Evolutionary conservation across 148 eudicot species (phyloP).

Genomic region (Cornus kousa): DNA sequence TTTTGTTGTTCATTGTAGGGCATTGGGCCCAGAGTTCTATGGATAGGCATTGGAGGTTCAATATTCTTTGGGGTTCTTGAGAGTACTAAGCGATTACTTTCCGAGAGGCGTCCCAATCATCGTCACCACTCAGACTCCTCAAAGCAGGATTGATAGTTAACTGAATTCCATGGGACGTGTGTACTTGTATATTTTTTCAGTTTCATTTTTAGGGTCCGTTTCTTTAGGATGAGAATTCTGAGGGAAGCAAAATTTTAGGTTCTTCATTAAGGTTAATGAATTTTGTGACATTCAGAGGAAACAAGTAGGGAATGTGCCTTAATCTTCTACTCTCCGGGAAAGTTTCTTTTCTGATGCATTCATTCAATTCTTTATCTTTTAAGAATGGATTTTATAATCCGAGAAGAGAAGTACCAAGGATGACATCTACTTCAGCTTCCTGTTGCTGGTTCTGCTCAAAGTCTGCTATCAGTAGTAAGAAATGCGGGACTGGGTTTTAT

Average conservation of each 20-base stretch:
- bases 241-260: neutral
- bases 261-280: neutral
- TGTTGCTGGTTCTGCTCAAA: neutral
- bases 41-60: slow-evolving; percentile 90
- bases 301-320: neutral
- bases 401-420: neutral
- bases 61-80: slow-evolving; percentile 87
- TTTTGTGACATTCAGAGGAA: neutral
- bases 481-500: neutral
- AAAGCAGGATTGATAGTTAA: slow-evolving; percentile 25
- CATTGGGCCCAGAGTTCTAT: slow-evolving; percentile 72
- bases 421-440: neutral
- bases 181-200: neutral
- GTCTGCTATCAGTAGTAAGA: neutral
- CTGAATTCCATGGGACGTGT: neutral
- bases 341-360: neutral
- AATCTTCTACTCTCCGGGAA: neutral
- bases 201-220: neutral
- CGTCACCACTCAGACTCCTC: neutral
- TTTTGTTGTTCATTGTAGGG: slow-evolving; percentile 50
- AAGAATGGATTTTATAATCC: neutral
- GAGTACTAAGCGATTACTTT: slow-evolving; percentile 61
- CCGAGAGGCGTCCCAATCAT: slow-evolving; percentile 28
- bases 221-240: neutral
- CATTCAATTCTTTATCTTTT: neutral